Percentiles rank a stretch among this genome's conserved stretches.
phyloP scores from a whole-genome alignment of 1,139 yeast species.

The Pichia sp. region DNA sequence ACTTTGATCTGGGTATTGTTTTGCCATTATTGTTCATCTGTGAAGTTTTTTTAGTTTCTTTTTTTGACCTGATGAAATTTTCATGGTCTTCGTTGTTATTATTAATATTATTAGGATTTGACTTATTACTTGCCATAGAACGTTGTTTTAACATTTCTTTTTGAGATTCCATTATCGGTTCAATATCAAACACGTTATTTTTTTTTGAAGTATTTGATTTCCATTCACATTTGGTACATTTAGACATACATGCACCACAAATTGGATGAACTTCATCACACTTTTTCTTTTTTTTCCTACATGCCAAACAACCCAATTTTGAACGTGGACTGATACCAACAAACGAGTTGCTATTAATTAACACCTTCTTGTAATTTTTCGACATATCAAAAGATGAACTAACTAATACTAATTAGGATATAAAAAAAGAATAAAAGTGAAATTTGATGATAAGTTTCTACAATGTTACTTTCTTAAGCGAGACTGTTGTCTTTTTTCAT shows the following conservation, averaged over 20 bases:
- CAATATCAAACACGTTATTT: slow-evolving; percentile 14
- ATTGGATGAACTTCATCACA: slow-evolving; percentile 29
- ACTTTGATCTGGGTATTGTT: not conserved
- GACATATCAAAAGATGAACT: not conserved
- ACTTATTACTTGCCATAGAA: not conserved
- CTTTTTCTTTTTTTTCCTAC: slow-evolving; percentile 27
- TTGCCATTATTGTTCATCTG: not conserved
- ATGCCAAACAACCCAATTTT: slow-evolving; percentile 25
- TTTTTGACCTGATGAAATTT: not conserved
- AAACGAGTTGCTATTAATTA: slow-evolving; percentile 15
- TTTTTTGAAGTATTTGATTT: slow-evolving; percentile 7
- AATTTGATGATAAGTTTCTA: too few relatives aligned
- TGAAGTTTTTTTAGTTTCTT: not conserved
- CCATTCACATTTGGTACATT: slow-evolving; percentile 22
- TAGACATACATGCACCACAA: slow-evolving; percentile 25
- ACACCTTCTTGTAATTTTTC: not conserved
- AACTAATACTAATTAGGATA: not conserved
- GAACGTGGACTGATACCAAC: slow-evolving; percentile 28
- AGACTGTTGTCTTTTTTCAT: too few relatives aligned
- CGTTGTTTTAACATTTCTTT: slow-evolving; percentile 10
- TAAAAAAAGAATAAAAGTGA: not conserved
- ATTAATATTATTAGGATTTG: not conserved
- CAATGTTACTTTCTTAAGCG: too few relatives aligned
- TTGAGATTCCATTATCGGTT: slow-evolving; percentile 20
- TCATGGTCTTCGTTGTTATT: not conserved